Conservation (phyloP, 208 protist species). For the Entamoeba moshkovskii region DNA sequence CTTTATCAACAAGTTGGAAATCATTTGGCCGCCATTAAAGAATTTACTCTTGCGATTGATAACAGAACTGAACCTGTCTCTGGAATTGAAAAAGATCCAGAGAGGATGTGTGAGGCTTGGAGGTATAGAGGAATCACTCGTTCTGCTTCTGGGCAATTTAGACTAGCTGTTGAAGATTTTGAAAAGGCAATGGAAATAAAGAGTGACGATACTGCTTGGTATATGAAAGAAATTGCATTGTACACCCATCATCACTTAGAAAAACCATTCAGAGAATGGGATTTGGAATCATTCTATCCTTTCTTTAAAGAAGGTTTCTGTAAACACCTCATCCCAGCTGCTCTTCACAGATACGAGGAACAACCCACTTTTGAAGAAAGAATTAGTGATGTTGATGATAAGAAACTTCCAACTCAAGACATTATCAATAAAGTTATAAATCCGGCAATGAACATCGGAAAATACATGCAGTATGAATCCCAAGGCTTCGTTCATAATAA, state of each 20-base stretch:
- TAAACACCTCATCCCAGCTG: conserved; percentile 30
- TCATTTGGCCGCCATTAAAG: conserved; percentile 32
- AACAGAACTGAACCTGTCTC: background rate
- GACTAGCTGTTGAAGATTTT: conserved; percentile 31
- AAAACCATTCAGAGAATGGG: background rate
- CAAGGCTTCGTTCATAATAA: conserved; percentile 41
- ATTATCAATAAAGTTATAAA: background rate
- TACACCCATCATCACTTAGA: background rate
- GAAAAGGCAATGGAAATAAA: conserved; percentile 26
- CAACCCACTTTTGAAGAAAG: background rate
- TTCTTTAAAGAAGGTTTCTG: conserved; percentile 45
- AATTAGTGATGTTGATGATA: background rate
- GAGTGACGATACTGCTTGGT: conserved; percentile 40
- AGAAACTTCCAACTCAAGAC: background rate
- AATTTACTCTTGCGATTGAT: conserved; percentile 28
- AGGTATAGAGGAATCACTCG: conserved; percentile 31
- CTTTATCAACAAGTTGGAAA: conserved; percentile 28
- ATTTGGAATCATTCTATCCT: conserved; percentile 23
- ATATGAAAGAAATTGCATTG: conserved; percentile 14
- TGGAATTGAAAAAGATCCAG: conserved; percentile 11
- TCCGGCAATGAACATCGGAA: background rate
- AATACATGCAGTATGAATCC: background rate
- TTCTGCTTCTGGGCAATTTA: conserved; percentile 23
- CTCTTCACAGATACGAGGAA: background rate
- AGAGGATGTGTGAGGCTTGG: conserved; percentile 20